These are phyloP conservation scores for Juncus effusus DNA, from an alignment of 176 grass and related monocot genomes.

Conservation along the genomic window DNA sequence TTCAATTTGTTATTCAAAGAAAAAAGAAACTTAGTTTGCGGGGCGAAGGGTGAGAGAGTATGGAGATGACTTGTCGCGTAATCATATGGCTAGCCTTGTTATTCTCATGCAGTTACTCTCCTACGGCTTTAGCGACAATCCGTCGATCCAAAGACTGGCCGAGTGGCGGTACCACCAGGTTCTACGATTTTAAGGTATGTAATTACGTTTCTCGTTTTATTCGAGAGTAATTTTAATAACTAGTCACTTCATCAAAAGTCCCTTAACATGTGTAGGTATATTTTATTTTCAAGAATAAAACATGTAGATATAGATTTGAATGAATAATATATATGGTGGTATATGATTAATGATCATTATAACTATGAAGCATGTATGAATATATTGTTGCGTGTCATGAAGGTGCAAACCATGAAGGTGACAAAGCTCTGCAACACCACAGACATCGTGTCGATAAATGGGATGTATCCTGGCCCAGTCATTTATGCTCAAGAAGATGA, in stretches of 20 bases:
- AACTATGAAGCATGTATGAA: too few relatives aligned
- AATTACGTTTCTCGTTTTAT: not conserved
- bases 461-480: conserved; percentile 44
- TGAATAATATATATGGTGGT: too few relatives aligned
- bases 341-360: too few relatives aligned
- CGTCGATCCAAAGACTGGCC: conserved; percentile 4
- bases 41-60: not conserved
- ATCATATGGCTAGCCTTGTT: not conserved
- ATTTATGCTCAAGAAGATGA: conserved; percentile 61
- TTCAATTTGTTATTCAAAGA: not conserved
- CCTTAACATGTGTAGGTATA: not conserved
- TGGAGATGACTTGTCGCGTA: not conserved
- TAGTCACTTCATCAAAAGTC: not conserved
- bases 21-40: not conserved
- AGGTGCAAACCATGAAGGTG: conserved; percentile 50
- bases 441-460: conserved; percentile 53
- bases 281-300: not conserved
- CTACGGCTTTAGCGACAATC: conserved; percentile 2
- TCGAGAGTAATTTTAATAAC: not conserved
- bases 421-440: conserved; percentile 55
- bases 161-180: conserved; percentile 6
- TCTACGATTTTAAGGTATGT: conserved; percentile 28
- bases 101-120: not conserved
- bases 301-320: not conserved
- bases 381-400: not conserved